Evolutionary conservation across 2,329 filamentous ascomycete genomes (phyloP), one percentile per base, ranked within the genome.

Genomic region (Laburnicola sp.): DNA sequence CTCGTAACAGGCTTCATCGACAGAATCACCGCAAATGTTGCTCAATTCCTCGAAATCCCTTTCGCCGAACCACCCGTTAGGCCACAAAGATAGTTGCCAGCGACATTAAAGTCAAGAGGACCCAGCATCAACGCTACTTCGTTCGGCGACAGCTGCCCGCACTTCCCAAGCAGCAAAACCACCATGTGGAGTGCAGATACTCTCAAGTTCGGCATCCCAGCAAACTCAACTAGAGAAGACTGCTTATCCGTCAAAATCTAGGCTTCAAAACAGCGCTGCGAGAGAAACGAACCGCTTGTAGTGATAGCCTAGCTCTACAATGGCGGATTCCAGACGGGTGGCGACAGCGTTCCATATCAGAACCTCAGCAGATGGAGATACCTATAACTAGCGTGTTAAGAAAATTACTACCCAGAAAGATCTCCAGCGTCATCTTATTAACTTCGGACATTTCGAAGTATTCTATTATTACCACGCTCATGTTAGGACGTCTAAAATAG

Each of bases 181-280:
- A 65, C 38, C 48, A 50, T 69, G 22, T 71, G 56, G 56, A 44
- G 54, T 3, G 57, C 50, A 21, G 65, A 69, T 45, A 58, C 63
- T 6, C 63, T 62, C 0, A 62, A 70, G 28, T 66, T 65, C 34
- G 40, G 56, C 7, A 61, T 58, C 9, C 63, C 60, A 0, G 40
- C 44, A 4, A 53, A 57, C 22, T 65, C 60, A 9, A 58, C 63
- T 1, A 59, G 65, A 6, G 77, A 79, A 54, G 78, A 81, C 51
- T 81, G 78, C 48, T 62, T 81, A 23, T 73, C 71, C 8, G 62
- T 79, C 9, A 76, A 75, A 34, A 61, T 81, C 6, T 80, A 78
- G 78, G 63, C 75, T 3, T 76, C 76, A 6, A 58, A 55, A 1
- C 36, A 48, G 7, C 47, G 28, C 28, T 30, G 28, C 36, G n/a